Base-by-base conservation (phyloP, 2,329 filamentous ascomycete genomes). In the Aspergillus piperis region DNA sequence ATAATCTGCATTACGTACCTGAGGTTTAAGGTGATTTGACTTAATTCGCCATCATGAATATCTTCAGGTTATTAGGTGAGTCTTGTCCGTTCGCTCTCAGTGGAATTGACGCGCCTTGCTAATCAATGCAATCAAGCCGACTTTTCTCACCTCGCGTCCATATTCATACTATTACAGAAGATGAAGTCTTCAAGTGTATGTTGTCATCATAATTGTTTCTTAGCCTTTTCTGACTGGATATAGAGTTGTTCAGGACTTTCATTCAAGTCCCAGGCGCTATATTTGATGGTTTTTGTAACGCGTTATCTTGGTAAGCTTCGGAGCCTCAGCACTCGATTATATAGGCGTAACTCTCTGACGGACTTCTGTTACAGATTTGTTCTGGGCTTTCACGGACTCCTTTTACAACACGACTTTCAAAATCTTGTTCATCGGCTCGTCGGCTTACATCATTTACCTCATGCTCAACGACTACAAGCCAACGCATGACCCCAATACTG, bases 391-490 rank as follows among this genome's bases (percentile, higher is more conserved):
- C 74, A 93, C 90, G 63, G 80, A 87, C 68, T 92, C 90, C 72
- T 78, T 91, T 65, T 99, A 97, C 86, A 97, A 98, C 81, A 89
- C 95, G 62, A 79, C 91, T 71, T 97, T 98, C 84, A 99, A 99
- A 80, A 87, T 98, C 74, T 84, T 97, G 75, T 99, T 98, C 83
- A 93, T 99, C 76, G 84, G 82, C 64, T 89, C 91, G 23, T 93
- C 96, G 64, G 88, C 89, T 65, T 99, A 99, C 83, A 96, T 93
- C 71, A 88, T 99, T 76, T 98, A 97, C 81, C 87, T 98, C 68
- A 99, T 99, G 95, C 90, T 95, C 64, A 96, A 92, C 70, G 91
- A 94, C 71, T 99, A 95, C 86, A 96, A 96, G 79, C 94, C 95
- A 25, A 98, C 95, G 36, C 94, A 96, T 80, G 95, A 99, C 74